Conservation (phyloP, 129 eudicot species). For the Chrysanthemum makinoi region DNA sequence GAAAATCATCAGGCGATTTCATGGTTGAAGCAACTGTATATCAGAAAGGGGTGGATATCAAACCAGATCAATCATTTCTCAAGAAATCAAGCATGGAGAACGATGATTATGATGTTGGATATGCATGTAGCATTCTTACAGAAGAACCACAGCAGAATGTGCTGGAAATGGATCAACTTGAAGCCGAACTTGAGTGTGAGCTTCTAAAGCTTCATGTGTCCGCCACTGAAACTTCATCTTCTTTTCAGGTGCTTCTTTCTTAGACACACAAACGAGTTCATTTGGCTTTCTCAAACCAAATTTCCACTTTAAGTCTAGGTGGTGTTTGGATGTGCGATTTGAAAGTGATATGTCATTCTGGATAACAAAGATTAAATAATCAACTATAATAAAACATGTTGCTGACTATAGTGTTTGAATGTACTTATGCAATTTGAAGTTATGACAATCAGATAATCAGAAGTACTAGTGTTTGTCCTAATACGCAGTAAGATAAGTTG, state of each 20-base stretch:
- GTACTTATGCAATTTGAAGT: too few relatives aligned
- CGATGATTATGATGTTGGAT: constrained; percentile 41
- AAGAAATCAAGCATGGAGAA: background rate
- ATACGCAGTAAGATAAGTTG: too few relatives aligned
- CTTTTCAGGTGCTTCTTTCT: constrained; percentile 36
- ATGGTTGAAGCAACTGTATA: constrained; percentile 18
- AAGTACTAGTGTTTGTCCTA: too few relatives aligned
- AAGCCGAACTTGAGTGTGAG: constrained; percentile 82
- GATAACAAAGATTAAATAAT: too few relatives aligned
- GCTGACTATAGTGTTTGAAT: too few relatives aligned
- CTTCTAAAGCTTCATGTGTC: constrained; percentile 68
- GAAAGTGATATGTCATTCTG: too few relatives aligned
- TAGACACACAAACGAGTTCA: background rate
- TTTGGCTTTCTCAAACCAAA: constrained; percentile 1
- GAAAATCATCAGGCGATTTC: constrained; percentile 31
- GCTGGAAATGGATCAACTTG: constrained; percentile 70
- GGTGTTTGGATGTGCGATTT: background rate
- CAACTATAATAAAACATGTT: too few relatives aligned
- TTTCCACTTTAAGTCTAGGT: background rate
- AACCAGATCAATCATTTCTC: constrained; percentile 1
- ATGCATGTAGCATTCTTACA: constrained; percentile 54
- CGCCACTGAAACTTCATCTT: constrained; percentile 28
- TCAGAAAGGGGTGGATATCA: constrained; percentile 17
- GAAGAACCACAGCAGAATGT: constrained; percentile 54
- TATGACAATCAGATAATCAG: too few relatives aligned